phyloP scores from a whole-genome alignment of 2,329 filamentous ascomycete genomes.

The Chaetomiaceae sp. region DNA sequence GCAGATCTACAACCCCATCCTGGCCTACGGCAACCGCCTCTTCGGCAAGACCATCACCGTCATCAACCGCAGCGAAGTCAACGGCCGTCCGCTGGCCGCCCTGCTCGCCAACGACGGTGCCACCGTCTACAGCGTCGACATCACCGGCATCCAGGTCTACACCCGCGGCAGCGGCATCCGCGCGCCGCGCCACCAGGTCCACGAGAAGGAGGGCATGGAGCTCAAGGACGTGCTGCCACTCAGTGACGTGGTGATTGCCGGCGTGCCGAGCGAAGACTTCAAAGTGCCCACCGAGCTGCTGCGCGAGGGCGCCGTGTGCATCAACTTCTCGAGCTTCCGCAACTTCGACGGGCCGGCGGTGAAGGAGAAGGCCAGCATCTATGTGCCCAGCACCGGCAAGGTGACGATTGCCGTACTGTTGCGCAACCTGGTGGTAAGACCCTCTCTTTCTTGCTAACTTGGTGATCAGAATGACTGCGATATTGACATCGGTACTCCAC shows the following conservation, averaged over 20 bases:
- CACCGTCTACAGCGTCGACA: conserved; percentile 88
- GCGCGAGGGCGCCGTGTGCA: conserved; percentile 89
- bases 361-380: conserved; percentile 94
- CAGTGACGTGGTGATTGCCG: conserved; percentile 91
- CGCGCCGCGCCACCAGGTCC: conserved; percentile 78
- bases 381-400: conserved; percentile 94
- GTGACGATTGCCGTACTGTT: conserved; percentile 91
- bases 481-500: not conserved
- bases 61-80: conserved; percentile 93
- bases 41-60: conserved; percentile 94
- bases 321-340: conserved; percentile 95
- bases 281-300: conserved; percentile 82
- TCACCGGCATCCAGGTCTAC: conserved; percentile 87
- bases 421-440: conserved; percentile 76
- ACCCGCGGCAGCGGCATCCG: conserved; percentile 82
- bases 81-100: conserved; percentile 85
- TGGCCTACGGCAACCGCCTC: conserved; percentile 86
- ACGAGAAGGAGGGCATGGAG: conserved; percentile 72
- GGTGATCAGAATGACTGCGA: not conserved
- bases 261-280: conserved; percentile 80
- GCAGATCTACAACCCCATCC: conserved; percentile 91
- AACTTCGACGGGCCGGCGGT: conserved; percentile 82
- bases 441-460: not conserved
- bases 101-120: conserved; percentile 94
- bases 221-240: conserved; percentile 76